Conservation (phyloP, 2,329 filamentous ascomycete genomes). For the Nemania serpens region DNA sequence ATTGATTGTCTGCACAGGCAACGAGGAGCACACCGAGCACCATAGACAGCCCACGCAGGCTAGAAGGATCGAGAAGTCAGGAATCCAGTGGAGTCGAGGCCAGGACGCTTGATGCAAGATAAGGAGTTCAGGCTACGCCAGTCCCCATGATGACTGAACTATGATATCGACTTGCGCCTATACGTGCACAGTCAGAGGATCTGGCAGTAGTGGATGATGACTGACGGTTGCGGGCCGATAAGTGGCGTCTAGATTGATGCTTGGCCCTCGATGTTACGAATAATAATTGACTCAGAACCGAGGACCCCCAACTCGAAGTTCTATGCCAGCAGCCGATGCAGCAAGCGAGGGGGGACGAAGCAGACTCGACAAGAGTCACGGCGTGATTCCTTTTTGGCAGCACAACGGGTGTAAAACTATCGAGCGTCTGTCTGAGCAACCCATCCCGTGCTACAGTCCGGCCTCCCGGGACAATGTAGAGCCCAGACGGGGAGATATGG, state of each 20-base stretch:
- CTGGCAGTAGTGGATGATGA: constrained; percentile 20
- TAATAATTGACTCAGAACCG: constrained; percentile 8
- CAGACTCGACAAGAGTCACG: neutral
- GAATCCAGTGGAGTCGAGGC: constrained; percentile 12
- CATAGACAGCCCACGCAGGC: constrained; percentile 4
- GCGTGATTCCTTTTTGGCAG: neutral
- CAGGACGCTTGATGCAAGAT: constrained; percentile 21
- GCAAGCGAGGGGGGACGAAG: constrained; percentile 1
- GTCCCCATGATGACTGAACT: constrained; percentile 7
- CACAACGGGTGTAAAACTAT: constrained; percentile 1
- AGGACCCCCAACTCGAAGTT: constrained; percentile 4
- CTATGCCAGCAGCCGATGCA: neutral
- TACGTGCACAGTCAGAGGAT: constrained; percentile 23
- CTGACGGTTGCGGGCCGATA: constrained; percentile 31
- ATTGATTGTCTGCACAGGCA: constrained; percentile 2
- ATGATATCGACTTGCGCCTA: constrained; percentile 18
- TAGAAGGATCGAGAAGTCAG: constrained; percentile 1
- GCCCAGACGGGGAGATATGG: neutral
- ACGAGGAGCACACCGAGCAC: neutral
- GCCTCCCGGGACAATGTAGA: constrained; percentile 1
- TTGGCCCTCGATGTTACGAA: constrained; percentile 18
- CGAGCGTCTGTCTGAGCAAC: neutral
- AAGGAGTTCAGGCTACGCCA: constrained; percentile 19
- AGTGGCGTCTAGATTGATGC: constrained; percentile 27
- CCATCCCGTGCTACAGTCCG: too few species aligned